Conservation (phyloP, 2,329 filamentous ascomycete species). For the Sporothrix schenckii region DNA sequence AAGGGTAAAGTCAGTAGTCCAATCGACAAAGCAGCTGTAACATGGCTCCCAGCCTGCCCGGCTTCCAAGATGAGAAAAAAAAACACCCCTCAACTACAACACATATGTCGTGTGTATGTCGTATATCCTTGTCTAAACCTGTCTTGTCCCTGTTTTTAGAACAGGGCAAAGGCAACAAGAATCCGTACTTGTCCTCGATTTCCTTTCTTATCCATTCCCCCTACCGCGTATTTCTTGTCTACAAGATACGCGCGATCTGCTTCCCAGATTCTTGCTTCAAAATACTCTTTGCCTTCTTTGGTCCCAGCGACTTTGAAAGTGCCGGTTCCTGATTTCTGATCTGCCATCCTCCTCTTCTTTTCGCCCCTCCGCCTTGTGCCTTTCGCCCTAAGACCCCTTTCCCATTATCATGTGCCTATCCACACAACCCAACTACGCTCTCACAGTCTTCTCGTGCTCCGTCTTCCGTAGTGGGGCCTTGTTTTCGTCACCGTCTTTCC, state of each 20-base stretch:
- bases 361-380: too few relatives aligned
- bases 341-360: not conserved
- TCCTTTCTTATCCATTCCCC: not conserved
- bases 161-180: not conserved
- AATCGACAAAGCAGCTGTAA: not conserved
- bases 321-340: slow-evolving; percentile 5
- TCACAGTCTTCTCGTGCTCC: not conserved
- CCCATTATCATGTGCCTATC: slow-evolving; percentile 10
- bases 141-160: slow-evolving; percentile 1
- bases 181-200: not conserved
- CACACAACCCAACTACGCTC: not conserved
- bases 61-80: not conserved
- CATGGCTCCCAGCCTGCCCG: too few relatives aligned
- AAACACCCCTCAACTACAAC: not conserved
- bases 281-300: not conserved
- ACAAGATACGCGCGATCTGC: too few relatives aligned
- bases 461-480: slow-evolving; percentile 12
- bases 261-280: not conserved
- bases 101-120: too few relatives aligned
- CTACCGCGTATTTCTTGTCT: too few relatives aligned
- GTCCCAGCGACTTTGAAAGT: not conserved
- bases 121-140: not conserved
- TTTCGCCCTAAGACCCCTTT: not conserved
- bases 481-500: slow-evolving; percentile 16
- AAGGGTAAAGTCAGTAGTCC: not conserved